Conservation (phyloP, 768 basidiomycete species). For the Hirschioporus abietinus region DNA sequence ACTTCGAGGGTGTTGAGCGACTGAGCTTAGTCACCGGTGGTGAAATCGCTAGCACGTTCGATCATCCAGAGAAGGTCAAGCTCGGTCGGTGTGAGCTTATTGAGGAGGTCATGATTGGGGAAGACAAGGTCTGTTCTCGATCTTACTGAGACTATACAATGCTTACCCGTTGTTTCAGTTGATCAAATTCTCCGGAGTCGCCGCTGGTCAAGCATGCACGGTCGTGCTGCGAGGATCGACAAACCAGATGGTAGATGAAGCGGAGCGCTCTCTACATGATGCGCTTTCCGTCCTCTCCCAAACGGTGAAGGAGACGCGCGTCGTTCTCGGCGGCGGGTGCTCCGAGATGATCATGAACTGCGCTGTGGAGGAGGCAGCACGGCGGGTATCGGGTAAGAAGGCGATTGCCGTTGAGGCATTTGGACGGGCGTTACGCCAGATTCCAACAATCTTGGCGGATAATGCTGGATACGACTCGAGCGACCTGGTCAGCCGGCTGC, state of each 20-base stretch:
- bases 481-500: conserved; percentile 82
- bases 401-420: conserved; percentile 95
- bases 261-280: conserved; percentile 95
- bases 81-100: conserved; percentile 92
- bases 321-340: conserved; percentile 94
- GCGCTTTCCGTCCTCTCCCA: conserved; percentile 96
- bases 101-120: conserved; percentile 99
- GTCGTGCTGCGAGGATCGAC: conserved; percentile 97
- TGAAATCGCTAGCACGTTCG: conserved; percentile 95
- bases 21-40: conserved; percentile 95
- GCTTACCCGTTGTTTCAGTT: conserved; percentile 43
- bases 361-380: conserved; percentile 84
- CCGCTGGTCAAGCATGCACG: conserved; percentile 95
- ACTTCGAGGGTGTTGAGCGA: conserved; percentile 97
- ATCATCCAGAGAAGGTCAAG: conserved; percentile 86
- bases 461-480: conserved; percentile 98
- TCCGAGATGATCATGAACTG: conserved; percentile 98
- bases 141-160: background rate
- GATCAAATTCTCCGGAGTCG: conserved; percentile 99
- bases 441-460: conserved; percentile 94
- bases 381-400: conserved; percentile 88
- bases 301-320: conserved; percentile 94
- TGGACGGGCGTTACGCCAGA: conserved; percentile 81
- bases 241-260: conserved; percentile 98
- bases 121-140: conserved; percentile 74